These are phyloP conservation scores for Hemerocallis citrina DNA, from an alignment of 106 monocot species.

Conservation along the genomic window DNA sequence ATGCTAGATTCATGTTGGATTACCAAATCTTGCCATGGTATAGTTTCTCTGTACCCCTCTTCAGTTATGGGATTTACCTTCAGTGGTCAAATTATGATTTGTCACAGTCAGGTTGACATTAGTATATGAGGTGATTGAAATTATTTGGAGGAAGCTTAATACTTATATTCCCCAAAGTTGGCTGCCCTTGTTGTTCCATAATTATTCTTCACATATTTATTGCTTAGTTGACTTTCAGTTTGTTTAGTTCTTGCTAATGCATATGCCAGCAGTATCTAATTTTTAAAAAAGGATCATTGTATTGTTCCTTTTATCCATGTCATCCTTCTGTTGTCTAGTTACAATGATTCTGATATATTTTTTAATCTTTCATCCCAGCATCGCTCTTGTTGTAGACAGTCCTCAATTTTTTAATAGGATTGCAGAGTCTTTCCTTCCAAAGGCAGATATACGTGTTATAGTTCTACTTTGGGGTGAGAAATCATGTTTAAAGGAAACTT, in stretches of 20 bases:
- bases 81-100: neutral
- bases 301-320: neutral
- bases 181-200: neutral
- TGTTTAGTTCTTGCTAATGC: neutral
- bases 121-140: neutral
- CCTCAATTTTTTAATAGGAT: conserved; percentile 69
- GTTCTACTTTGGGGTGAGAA: conserved; percentile 89
- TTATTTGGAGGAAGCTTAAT: neutral
- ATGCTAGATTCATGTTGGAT: too few species aligned
- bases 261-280: neutral
- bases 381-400: conserved; percentile 72
- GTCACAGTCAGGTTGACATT: neutral
- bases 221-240: neutral
- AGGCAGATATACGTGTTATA: conserved; percentile 40
- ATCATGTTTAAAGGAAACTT: conserved; percentile 20
- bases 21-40: too few species aligned
- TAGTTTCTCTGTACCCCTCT: too few species aligned
- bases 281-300: neutral
- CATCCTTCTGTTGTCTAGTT: neutral
- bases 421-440: conserved; percentile 35
- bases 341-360: neutral
- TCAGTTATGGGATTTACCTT: too few species aligned
- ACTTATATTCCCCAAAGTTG: neutral
- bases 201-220: neutral
- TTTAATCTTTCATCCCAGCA: conserved; percentile 32